Percentiles rank a stretch among this genome's conserved stretches.
These are phyloP conservation scores for Geotrichum fermentans DNA, from an alignment of 1,139 yeast species.

Conservation along the genomic window DNA sequence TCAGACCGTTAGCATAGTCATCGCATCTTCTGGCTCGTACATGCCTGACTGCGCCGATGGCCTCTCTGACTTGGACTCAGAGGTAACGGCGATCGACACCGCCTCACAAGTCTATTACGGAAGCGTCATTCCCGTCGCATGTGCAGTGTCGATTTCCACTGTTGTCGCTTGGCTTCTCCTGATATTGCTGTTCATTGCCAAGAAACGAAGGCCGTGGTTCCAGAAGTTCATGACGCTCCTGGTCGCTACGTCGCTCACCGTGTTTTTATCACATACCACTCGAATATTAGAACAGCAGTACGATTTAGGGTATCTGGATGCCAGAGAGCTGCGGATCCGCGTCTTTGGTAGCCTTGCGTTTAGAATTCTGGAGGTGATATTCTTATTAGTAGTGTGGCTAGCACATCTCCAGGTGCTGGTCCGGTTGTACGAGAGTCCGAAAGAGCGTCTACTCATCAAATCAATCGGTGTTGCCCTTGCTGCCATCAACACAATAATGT, in stretches of 20 bases:
- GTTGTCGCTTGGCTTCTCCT: conserved; percentile 38
- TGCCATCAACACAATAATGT: conserved; percentile 35
- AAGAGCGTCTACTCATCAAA: conserved; percentile 61
- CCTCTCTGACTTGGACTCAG: conserved; percentile 1
- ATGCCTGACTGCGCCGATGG: conserved; percentile 22
- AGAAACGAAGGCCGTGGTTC: conserved; percentile 35
- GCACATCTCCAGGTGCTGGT: conserved; percentile 75
- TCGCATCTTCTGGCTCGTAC: conserved; percentile 22
- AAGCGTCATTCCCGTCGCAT: conserved; percentile 36
- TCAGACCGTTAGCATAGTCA: conserved; percentile 16
- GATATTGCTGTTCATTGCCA: conserved; percentile 33
- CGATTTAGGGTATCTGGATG: conserved; percentile 48
- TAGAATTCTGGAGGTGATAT: conserved; percentile 57
- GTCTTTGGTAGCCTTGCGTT: conserved; percentile 50
- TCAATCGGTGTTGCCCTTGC: conserved; percentile 56
- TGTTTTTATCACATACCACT: conserved; percentile 32
- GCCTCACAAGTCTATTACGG: conserved; percentile 21
- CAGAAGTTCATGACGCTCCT: conserved; percentile 36
- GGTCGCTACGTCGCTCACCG: conserved; percentile 34
- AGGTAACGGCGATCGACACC: background rate
- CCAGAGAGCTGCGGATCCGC: conserved; percentile 48
- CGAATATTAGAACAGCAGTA: conserved; percentile 39
- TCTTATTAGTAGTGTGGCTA: conserved; percentile 58
- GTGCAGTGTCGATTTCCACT: conserved; percentile 36
- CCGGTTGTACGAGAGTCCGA: conserved; percentile 63